Conservation (phyloP, 495 filamentous ascomycete species). For the Aspergillus hancockii region DNA sequence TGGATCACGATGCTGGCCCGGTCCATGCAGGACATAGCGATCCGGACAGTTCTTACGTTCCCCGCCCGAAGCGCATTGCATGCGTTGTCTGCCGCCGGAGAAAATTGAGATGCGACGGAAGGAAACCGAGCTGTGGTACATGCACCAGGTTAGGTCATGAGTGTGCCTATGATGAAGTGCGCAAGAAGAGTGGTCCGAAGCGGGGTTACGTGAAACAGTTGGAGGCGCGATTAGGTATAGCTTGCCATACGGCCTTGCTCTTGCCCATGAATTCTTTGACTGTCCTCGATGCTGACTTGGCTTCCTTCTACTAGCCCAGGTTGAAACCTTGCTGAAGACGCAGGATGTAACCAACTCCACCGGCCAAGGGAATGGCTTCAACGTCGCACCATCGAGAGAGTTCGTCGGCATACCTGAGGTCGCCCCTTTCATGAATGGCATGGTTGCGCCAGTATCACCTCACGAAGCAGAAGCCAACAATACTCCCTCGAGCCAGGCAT, state of each 20-base stretch:
- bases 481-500: constrained; percentile 21
- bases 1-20: constrained; percentile 32
- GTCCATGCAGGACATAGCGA: constrained; percentile 36
- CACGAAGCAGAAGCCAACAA: constrained; percentile 28
- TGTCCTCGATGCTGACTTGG: constrained; percentile 20
- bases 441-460: constrained; percentile 26
- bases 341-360: constrained; percentile 34
- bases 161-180: constrained; percentile 93
- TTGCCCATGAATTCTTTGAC: not conserved
- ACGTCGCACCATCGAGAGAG: constrained; percentile 26
- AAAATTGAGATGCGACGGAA: constrained; percentile 79
- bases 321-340: constrained; percentile 86
- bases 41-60: constrained; percentile 62
- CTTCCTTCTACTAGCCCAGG: constrained; percentile 67
- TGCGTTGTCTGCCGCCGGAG: constrained; percentile 93
- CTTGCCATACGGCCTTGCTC: not conserved
- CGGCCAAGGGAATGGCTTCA: constrained; percentile 27
- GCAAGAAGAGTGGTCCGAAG: constrained; percentile 97
- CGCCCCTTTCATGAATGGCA: constrained; percentile 23
- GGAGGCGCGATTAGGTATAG: constrained; percentile 86
- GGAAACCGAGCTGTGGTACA: constrained; percentile 83
- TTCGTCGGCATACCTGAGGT: constrained; percentile 28
- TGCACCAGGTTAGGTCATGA: constrained; percentile 86
- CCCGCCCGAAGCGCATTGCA: constrained; percentile 91
- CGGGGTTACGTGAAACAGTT: constrained; percentile 97